These are phyloP conservation scores for Castanea sativa DNA, from an alignment of 306 rosid genomes.

Conservation along the genomic window DNA sequence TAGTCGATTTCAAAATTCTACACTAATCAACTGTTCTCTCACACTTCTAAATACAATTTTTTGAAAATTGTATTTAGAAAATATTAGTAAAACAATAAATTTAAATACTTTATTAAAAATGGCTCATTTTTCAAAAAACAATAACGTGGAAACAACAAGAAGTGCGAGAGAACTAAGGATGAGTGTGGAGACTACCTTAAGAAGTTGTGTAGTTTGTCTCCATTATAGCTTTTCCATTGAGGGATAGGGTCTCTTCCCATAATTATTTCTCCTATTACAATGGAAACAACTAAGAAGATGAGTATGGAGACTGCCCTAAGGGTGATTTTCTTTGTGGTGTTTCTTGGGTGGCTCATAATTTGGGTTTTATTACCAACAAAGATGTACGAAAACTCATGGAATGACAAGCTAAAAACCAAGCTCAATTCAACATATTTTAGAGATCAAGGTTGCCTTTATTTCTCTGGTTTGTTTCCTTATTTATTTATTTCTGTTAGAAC, in stretches of 20 bases:
- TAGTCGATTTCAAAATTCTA: too few species aligned
- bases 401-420: constrained; percentile 25
- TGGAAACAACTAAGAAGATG: constrained; percentile 4
- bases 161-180: too few species aligned
- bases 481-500: not conserved
- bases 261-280: not conserved
- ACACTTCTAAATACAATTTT: too few species aligned
- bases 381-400: constrained; percentile 38
- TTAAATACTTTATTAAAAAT: too few species aligned
- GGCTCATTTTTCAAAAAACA: too few species aligned
- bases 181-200: not conserved
- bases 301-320: constrained; percentile 20
- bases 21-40: too few species aligned
- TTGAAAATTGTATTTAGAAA: too few species aligned
- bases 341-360: constrained; percentile 48
- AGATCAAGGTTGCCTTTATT: constrained; percentile 38
- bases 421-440: constrained; percentile 52
- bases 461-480: not conserved
- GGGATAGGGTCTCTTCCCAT: not conserved
- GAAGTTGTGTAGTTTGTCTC: not conserved
- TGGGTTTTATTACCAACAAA: constrained; percentile 62
- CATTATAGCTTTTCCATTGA: not conserved
- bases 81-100: too few species aligned
- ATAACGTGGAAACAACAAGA: too few species aligned
- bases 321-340: constrained; percentile 32